Percentiles rank a stretch among this genome's conserved stretches.
Evolutionary conservation across 2,329 filamentous ascomycete species (phyloP).

Genomic region (Pseudophaeomoniella oleicola): DNA sequence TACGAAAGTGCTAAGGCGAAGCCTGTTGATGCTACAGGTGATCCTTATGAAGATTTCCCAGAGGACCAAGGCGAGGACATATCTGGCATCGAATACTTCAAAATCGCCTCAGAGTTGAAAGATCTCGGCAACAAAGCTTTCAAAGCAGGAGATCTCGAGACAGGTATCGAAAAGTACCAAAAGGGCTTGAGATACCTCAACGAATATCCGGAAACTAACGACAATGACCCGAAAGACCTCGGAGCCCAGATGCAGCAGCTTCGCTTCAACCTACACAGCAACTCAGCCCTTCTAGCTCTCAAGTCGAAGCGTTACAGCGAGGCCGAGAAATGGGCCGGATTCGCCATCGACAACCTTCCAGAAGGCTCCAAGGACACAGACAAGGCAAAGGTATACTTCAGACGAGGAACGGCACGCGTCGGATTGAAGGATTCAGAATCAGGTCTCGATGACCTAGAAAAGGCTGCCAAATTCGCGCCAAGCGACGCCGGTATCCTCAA

Average conservation of each 20-base stretch:
- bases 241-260: conserved; percentile 55
- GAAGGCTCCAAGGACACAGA: conserved; percentile 56
- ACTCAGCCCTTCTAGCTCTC: conserved; percentile 70
- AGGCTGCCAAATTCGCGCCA: conserved; percentile 62
- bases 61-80: conserved; percentile 59
- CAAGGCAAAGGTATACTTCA: conserved; percentile 77
- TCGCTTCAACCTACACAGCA: conserved; percentile 76
- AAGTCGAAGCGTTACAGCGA: conserved; percentile 64
- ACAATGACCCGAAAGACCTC: conserved; percentile 55
- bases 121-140: conserved; percentile 86
- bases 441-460: conserved; percentile 59
- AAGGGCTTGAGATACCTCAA: conserved; percentile 84
- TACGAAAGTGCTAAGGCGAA: conserved; percentile 54
- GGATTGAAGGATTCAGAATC: conserved; percentile 73
- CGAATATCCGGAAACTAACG: conserved; percentile 57
- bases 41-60: conserved; percentile 90
- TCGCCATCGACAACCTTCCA: conserved; percentile 52
- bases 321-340: conserved; percentile 53
- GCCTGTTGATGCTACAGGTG: conserved; percentile 64
- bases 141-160: conserved; percentile 56
- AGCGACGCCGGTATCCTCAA: conserved; percentile 58
- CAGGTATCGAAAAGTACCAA: conserved; percentile 81
- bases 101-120: conserved; percentile 76
- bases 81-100: conserved; percentile 52
- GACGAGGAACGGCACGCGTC: conserved; percentile 61